These are phyloP conservation scores for Pseudogymnoascus sp. DNA, from an alignment of 2,329 filamentous ascomycete species.

Conservation along the genomic window DNA sequence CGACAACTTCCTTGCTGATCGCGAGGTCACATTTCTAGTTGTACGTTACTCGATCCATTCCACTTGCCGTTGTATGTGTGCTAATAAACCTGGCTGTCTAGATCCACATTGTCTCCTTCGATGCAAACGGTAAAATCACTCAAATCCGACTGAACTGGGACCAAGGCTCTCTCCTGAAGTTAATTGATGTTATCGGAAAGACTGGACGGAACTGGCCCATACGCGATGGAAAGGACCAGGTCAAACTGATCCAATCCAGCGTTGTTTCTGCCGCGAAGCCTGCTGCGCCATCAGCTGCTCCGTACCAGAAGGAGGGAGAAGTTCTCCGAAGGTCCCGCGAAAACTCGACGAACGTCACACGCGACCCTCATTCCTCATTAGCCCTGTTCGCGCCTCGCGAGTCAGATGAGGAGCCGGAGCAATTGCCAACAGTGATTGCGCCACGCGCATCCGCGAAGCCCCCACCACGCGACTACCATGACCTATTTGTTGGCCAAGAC, in stretches of 20 bases:
- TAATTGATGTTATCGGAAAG: conserved; percentile 86
- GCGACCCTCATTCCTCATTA: conserved; percentile 62
- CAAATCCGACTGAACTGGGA: conserved; percentile 93
- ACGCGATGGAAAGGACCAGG: conserved; percentile 75
- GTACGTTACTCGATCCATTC: conserved; percentile 44
- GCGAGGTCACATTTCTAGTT: conserved; percentile 68
- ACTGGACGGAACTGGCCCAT: conserved; percentile 93
- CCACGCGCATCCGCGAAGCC: conserved; percentile 63
- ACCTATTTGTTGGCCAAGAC: conserved; percentile 54
- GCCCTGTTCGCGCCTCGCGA: conserved; percentile 67
- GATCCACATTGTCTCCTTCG: conserved; percentile 84
- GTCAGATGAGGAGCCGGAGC: conserved; percentile 41
- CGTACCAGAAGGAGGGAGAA: conserved; percentile 27
- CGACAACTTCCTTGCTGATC: conserved; percentile 87
- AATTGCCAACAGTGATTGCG: conserved; percentile 44
- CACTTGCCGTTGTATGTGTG: neutral
- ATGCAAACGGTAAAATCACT: conserved; percentile 65
- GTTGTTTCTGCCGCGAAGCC: conserved; percentile 40
- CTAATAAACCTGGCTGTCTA: conserved; percentile 30
- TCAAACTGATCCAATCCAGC: conserved; percentile 61
- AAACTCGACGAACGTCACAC: conserved; percentile 45
- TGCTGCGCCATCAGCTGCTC: conserved; percentile 25
- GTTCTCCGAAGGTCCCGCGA: conserved; percentile 39
- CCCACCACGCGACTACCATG: conserved; percentile 55
- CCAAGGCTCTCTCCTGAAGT: conserved; percentile 84